These are phyloP conservation scores for Clonostachys solani DNA, from an alignment of 2,329 filamentous ascomycete species.

Conservation along the genomic window DNA sequence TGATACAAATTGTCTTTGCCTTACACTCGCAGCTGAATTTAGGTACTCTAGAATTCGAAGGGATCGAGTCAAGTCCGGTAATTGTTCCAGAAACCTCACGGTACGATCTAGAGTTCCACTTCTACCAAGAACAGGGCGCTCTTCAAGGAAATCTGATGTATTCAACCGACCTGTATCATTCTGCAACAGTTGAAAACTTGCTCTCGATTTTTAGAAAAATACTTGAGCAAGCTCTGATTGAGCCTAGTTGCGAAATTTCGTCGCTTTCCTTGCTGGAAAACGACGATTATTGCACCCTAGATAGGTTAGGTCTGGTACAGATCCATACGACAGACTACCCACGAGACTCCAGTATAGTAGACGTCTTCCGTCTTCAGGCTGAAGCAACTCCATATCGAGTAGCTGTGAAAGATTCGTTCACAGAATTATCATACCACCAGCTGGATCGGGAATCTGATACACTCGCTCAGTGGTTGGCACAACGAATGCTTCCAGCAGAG, in stretches of 20 bases:
- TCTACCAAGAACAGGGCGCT: conserved; percentile 8
- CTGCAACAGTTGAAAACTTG: conserved; percentile 10
- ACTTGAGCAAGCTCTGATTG: conserved; percentile 7
- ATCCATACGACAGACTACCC: conserved; percentile 8
- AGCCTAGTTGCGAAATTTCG: neutral
- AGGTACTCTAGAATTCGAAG: conserved; percentile 9
- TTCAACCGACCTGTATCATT: conserved; percentile 12
- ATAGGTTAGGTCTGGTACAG: conserved; percentile 8
- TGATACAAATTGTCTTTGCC: conserved; percentile 10
- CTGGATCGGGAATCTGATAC: conserved; percentile 9
- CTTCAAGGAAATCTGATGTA: conserved; percentile 9
- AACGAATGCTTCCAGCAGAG: conserved; percentile 4
- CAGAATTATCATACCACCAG: conserved; percentile 9
- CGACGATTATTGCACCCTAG: conserved; percentile 1
- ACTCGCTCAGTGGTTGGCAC: conserved; percentile 9
- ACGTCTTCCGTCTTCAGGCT: conserved; percentile 14
- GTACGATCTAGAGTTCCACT: conserved; percentile 16
- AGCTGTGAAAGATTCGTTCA: conserved; percentile 10
- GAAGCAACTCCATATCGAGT: conserved; percentile 2
- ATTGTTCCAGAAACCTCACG: conserved; percentile 4
- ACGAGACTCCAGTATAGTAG: conserved; percentile 10
- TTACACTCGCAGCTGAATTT: conserved; percentile 13
- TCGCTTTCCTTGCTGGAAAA: conserved; percentile 1
- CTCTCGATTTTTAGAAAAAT: conserved; percentile 8
- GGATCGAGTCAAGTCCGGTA: conserved; percentile 2